Evolutionary conservation across 768 basidiomycete genomes (phyloP), one percentile per base, ranked within the genome.

Genomic region (Lanmaoa pseudosensibilis): DNA sequence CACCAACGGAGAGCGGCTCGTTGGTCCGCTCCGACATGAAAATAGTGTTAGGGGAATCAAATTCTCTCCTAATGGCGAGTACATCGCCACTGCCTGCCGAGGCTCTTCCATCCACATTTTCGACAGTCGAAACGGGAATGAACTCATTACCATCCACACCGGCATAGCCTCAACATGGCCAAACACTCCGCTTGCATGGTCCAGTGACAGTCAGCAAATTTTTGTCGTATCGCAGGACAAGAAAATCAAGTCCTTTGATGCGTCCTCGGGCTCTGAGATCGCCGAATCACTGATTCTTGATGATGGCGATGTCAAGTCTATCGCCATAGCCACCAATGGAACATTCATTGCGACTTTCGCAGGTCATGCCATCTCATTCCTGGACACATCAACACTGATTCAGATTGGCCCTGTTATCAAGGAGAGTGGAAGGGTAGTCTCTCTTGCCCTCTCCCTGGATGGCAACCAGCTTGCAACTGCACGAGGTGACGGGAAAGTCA

Each of bases 121-220:
- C 12, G 45, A 46, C 7, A 46, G 27, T 13, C 11, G 1, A 3
- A 46, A 12, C 0, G 18, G 44, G 4, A 11, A 12, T 5, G 6
- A n/a, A 3, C 18, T 13, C 18, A 4, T 12, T 3, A 8, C 27
- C 2, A 46, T 30, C 11, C 1, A 7, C 2, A 27, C 11, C 0
- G 5, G 25, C 25, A 13, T 3, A 27, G 7, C 27, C 27, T 0
- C 0, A 0, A 0, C 4, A 5, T 18, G 0, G 0, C 23, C 1
- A 6, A 10, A 1, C 9, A 46, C 27, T 12, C 44, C 11, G 2
- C 11, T 46, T 30, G 44, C 27, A 2, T 46, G 44, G 27, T 46
- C 44, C 3, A 8, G 18, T 6, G 27, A 46, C 6, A 18, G 12
- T 13, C 27, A 32, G 10, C 45, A 8, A 13, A 32, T 46, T 30